Conservation (phyloP, 345 rosid species). For the Chamaenerion angustifolium region DNA sequence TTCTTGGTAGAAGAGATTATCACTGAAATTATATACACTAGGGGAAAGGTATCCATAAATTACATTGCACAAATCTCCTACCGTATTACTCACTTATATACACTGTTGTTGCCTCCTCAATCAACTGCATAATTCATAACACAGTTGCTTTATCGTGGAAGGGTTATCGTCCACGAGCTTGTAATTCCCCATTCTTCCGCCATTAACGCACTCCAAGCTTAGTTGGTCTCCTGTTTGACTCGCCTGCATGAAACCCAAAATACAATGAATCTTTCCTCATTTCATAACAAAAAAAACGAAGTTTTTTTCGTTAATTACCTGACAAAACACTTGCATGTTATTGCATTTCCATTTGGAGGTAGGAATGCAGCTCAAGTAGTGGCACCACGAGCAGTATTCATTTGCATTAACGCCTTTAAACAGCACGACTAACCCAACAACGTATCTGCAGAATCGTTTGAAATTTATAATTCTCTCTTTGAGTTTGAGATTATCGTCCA, state of each 20-base stretch:
- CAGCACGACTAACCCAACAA: conserved; percentile 45
- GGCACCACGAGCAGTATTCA: conserved; percentile 79
- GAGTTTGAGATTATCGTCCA: not conserved
- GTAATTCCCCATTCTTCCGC: conserved; percentile 31
- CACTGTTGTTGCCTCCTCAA: not conserved
- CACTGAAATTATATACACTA: too few species aligned
- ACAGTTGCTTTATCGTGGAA: conserved; percentile 28
- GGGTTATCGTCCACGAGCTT: conserved; percentile 9
- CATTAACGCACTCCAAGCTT: conserved; percentile 50
- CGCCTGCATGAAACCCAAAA: conserved; percentile 27
- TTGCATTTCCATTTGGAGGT: conserved; percentile 77
- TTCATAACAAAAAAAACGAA: too few species aligned
- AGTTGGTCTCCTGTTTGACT: conserved; percentile 29
- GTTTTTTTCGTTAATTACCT: conserved; percentile 41
- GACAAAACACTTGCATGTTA: conserved; percentile 28
- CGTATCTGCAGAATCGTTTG: conserved; percentile 21
- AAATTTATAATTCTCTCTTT: not conserved
- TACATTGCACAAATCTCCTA: too few species aligned
- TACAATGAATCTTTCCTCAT: not conserved
- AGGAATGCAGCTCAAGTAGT: conserved; percentile 70
- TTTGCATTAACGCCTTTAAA: conserved; percentile 51
- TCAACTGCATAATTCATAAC: conserved; percentile 53
- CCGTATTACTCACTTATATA: too few species aligned
- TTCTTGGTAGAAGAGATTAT: too few species aligned
- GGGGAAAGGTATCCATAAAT: too few species aligned